Evolutionary conservation across 2,329 filamentous ascomycete genomes (phyloP), one percentile per base, ranked within the genome.

Genomic region (Allantophomopsis cytisporea): DNA sequence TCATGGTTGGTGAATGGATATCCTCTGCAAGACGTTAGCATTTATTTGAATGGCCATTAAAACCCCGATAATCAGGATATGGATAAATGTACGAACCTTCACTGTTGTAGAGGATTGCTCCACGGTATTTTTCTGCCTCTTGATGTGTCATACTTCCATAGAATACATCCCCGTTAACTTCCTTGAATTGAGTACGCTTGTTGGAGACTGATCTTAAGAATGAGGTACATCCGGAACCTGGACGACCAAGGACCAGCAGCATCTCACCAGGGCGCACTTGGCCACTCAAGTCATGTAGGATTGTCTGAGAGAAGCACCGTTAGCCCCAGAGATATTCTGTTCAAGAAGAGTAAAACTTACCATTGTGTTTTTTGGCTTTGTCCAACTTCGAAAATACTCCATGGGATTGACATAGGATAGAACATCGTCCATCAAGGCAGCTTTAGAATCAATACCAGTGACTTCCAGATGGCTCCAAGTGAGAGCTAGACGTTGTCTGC

Each of bases 191-290:
- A 23, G 67, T 68, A 13, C 76, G 69, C 42, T 82, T 71, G 54
- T 86, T 86, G 20, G 35, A 7, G 18, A 36, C 16, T 10, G 35
- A 16, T 12, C 18, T 18, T n/a, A 36, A 13, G 16, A 36, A 36
- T 8, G 35, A 18, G 12, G 14, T 36, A 36, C 35, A 36, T 2
- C 35, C 35, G n/a, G n/a, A 70, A 3, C 83, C 83, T 1, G 83
- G 83, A 8, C 80, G 65, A 6, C 83, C 83, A 1, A 88, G 65
- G 0, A 82, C 77, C n/a, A 84, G 62, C 67, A 83, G 73, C 31
- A 34, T 34, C 11, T 34, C 31, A 7, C 31, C 31, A 10, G 31
- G 31, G 7, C 16, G n/a, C 31, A 34, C 14, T 17, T 34, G 31
- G 7, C 31, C 31, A 17, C 31, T 34, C 31, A 34, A 8, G 6